phyloP scores from a whole-genome alignment of 1,284 basidiomycete species.

The Sparassis latifolia region DNA sequence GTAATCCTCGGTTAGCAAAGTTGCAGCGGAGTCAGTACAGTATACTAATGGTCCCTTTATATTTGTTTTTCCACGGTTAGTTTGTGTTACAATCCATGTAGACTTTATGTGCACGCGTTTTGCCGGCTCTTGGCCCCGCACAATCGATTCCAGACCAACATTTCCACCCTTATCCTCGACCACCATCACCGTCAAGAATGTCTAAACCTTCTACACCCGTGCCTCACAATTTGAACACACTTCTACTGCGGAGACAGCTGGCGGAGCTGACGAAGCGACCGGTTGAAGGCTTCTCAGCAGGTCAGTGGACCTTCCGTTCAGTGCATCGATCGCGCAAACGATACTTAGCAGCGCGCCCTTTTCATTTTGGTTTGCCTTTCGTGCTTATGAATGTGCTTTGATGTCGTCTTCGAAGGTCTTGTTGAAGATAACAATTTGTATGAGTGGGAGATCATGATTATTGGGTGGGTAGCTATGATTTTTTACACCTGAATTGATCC shows the following conservation, averaged over 20 bases:
- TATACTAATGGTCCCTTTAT: too few species aligned
- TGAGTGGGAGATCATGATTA: slow-evolving; percentile 92
- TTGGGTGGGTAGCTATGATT: slow-evolving; percentile 60
- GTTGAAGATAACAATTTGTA: slow-evolving; percentile 90
- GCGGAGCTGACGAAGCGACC: slow-evolving; percentile 85
- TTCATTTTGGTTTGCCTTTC: slow-evolving; percentile 4
- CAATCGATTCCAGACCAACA: slow-evolving; percentile 3
- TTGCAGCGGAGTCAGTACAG: too few species aligned
- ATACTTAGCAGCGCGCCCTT: slow-evolving; percentile 12
- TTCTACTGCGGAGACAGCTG: slow-evolving; percentile 77
- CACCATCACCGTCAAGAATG: slow-evolving; percentile 5
- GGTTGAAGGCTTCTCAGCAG: slow-evolving; percentile 92
- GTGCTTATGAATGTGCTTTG: slow-evolving; percentile 17
- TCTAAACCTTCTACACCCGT: slow-evolving; percentile 19
- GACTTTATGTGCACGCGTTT: too few species aligned
- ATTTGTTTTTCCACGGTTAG: too few species aligned
- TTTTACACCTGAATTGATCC: not conserved
- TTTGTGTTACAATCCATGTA: too few species aligned
- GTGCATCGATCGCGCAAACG: slow-evolving; percentile 18
- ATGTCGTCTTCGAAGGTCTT: slow-evolving; percentile 51
- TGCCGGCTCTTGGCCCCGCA: too few species aligned
- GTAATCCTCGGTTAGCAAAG: too few species aligned
- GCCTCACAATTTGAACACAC: slow-evolving; percentile 45
- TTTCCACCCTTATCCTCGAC: not conserved
- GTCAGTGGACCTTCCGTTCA: slow-evolving; percentile 30